Evolutionary conservation across 768 basidiomycete species (phyloP).

Genomic region (Leccinum pellstonianum): DNA sequence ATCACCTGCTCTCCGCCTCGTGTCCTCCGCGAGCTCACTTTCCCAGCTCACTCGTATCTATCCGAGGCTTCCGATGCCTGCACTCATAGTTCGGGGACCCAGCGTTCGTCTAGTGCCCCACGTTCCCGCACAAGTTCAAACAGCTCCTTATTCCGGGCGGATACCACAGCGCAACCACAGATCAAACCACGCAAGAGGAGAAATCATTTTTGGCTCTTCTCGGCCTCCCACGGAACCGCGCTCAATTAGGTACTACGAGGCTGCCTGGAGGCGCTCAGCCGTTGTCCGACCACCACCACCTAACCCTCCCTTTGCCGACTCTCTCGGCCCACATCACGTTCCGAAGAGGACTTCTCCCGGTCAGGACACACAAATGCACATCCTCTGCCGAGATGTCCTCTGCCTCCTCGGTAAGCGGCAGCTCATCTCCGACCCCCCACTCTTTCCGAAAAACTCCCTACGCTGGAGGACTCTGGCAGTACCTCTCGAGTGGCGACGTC

Average conservation of each 20-base stretch:
- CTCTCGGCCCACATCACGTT: constrained; percentile 26
- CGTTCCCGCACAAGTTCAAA: constrained; percentile 10
- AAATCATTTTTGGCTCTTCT: constrained; percentile 36
- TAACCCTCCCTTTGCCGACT: constrained; percentile 21
- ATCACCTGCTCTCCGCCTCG: constrained; percentile 27
- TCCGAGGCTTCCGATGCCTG: constrained; percentile 19
- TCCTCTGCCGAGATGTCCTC: constrained; percentile 46
- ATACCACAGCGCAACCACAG: constrained; percentile 7
- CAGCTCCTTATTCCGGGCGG: constrained; percentile 26
- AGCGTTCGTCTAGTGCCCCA: background rate
- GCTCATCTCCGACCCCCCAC: constrained; percentile 24
- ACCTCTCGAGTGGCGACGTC: constrained; percentile 75
- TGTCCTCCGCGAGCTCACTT: constrained; percentile 56
- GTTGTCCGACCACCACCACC: constrained; percentile 1
- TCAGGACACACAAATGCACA: constrained; percentile 40
- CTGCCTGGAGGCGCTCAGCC: constrained; percentile 47
- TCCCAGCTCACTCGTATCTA: constrained; percentile 67
- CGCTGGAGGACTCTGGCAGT: constrained; percentile 63
- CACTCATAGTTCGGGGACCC: constrained; percentile 5
- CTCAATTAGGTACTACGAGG: constrained; percentile 45
- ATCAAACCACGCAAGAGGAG: constrained; percentile 21
- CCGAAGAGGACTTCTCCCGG: constrained; percentile 41
- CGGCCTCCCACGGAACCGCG: constrained; percentile 44
- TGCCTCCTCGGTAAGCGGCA: constrained; percentile 36
- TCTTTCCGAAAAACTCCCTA: constrained; percentile 28